These are phyloP conservation scores for Lindgomyces ingoldianus DNA, from an alignment of 495 filamentous ascomycete genomes.

Conservation along the genomic window DNA sequence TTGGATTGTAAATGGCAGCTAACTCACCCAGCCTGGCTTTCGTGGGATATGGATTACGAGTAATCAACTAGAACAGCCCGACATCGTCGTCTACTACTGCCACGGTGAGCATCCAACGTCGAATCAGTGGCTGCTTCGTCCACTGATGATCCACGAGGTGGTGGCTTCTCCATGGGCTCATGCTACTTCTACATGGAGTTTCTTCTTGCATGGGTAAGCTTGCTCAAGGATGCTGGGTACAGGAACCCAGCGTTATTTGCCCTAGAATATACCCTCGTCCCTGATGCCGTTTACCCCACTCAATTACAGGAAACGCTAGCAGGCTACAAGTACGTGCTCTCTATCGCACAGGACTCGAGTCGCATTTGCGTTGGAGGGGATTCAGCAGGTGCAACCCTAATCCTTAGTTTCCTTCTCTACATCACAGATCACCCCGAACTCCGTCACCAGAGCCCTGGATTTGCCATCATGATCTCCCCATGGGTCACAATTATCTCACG, in stretches of 20 bases:
- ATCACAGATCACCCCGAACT: constrained; percentile 47
- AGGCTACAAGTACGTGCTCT: constrained; percentile 67
- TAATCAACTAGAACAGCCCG: constrained; percentile 56
- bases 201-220: constrained; percentile 62
- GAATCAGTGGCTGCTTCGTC: neutral
- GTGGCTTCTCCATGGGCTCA: constrained; percentile 77
- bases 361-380: constrained; percentile 69
- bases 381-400: constrained; percentile 70
- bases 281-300: constrained; percentile 66
- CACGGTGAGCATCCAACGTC: constrained; percentile 57
- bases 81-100: constrained; percentile 71
- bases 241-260: constrained; percentile 74
- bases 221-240: constrained; percentile 61
- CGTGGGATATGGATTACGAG: constrained; percentile 64
- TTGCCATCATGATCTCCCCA: constrained; percentile 59
- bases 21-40: constrained; percentile 43
- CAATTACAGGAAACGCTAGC: constrained; percentile 65
- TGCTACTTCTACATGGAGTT: constrained; percentile 81
- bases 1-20: neutral
- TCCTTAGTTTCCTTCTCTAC: constrained; percentile 65
- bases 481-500: constrained; percentile 61
- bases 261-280: constrained; percentile 77
- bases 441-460: constrained; percentile 55
- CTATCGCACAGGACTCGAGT: constrained; percentile 53
- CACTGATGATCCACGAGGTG: constrained; percentile 49